These are phyloP conservation scores for Penicillium soppii DNA, from an alignment of 495 filamentous ascomycete species.

Conservation along the genomic window DNA sequence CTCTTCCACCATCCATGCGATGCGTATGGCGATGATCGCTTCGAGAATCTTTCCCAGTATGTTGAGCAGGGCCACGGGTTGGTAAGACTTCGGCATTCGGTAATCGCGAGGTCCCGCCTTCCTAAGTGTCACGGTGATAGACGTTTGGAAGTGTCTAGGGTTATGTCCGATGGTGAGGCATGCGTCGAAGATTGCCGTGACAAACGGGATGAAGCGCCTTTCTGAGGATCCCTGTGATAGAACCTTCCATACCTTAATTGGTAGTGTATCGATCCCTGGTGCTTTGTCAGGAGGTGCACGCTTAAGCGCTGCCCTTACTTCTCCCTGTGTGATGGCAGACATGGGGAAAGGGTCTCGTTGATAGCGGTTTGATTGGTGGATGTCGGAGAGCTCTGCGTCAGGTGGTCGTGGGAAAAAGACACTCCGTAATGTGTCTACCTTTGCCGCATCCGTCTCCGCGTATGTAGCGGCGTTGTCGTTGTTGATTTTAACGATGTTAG, in stretches of 20 bases:
- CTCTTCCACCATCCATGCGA: constrained; percentile 11
- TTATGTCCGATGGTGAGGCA: too few relatives aligned
- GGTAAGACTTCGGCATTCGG: constrained; percentile 16
- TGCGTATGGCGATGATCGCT: constrained; percentile 11
- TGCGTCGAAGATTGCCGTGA: constrained; percentile 23
- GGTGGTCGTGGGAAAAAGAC: constrained; percentile 25
- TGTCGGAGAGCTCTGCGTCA: constrained; percentile 21
- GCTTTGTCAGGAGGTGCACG: too few relatives aligned
- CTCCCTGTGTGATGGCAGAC: too few relatives aligned
- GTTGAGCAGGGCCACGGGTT: constrained; percentile 27
- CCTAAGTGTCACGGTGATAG: constrained; percentile 16
- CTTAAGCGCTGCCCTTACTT: too few relatives aligned
- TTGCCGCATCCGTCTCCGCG: constrained; percentile 9
- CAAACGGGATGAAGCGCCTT: background rate
- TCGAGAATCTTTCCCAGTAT: constrained; percentile 28
- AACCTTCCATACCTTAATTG: background rate
- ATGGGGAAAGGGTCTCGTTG: too few relatives aligned
- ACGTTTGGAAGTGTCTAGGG: constrained; percentile 13
- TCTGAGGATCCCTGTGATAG: background rate
- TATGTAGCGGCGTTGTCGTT: too few relatives aligned
- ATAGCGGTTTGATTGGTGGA: constrained; percentile 2
- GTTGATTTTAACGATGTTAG: too few relatives aligned
- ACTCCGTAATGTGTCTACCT: constrained; percentile 13
- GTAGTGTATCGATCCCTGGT: too few relatives aligned
- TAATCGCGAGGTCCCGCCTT: constrained; percentile 23